Percentiles rank a stretch among this genome's conserved stretches.
Conservation (phyloP, 257 asterid species). For the Scutellaria baicalensis region DNA sequence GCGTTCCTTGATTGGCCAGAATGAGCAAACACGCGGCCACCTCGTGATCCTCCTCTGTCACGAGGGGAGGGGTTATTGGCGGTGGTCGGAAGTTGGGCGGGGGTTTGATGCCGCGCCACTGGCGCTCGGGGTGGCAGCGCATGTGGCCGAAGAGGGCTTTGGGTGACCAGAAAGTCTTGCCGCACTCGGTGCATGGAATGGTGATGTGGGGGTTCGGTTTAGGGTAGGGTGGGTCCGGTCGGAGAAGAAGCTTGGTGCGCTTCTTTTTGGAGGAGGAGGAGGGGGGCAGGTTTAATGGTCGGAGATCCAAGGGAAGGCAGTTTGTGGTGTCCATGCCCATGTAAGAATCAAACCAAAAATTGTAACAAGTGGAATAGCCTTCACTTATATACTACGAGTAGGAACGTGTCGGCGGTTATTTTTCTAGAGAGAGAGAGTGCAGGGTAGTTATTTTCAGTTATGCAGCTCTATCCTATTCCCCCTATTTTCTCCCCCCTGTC, state of each 20-base stretch:
- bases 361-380: neutral
- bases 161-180: conserved; percentile 66
- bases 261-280: conserved; percentile 18
- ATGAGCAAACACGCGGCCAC: conserved; percentile 43
- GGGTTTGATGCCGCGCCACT: conserved; percentile 75
- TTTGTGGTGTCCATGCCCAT: neutral
- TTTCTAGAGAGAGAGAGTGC: neutral
- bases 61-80: conserved; percentile 4
- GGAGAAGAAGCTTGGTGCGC: conserved; percentile 22
- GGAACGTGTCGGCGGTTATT: neutral
- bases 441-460: neutral
- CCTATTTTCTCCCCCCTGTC: neutral
- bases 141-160: conserved; percentile 97
- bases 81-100: conserved; percentile 15
- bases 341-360: neutral
- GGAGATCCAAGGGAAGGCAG: neutral
- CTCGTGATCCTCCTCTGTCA: conserved; percentile 41
- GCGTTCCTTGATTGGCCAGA: conserved; percentile 30
- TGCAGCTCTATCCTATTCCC: neutral
- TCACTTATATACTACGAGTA: neutral
- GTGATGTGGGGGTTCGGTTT: conserved; percentile 39
- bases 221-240: neutral
- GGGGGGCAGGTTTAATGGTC: neutral
- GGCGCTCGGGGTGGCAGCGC: conserved; percentile 98
- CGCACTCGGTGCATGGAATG: conserved; percentile 76